These are phyloP conservation scores for Cryptococcus jaspeensis DNA, from an alignment of 1,284 basidiomycete genomes.

Conservation along the genomic window DNA sequence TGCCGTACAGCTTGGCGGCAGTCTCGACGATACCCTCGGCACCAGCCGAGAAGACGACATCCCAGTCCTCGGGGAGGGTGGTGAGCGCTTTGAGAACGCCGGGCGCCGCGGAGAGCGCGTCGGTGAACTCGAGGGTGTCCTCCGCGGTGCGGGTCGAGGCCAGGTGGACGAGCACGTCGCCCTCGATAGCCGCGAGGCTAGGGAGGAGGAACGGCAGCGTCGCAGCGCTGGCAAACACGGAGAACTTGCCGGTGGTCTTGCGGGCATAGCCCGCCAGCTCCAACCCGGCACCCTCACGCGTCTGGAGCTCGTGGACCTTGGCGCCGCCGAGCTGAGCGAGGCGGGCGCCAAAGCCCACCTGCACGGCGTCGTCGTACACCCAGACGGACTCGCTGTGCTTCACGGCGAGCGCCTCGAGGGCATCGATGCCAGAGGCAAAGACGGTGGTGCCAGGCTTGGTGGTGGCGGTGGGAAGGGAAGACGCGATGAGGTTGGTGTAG, in stretches of 20 bases:
- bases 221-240: conserved; percentile 48
- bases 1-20: conserved; percentile 51
- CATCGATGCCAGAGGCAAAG: conserved; percentile 41
- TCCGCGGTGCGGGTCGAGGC: conserved; percentile 69
- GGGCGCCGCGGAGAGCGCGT: conserved; percentile 54
- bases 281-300: conserved; percentile 81
- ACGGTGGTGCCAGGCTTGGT: conserved; percentile 46
- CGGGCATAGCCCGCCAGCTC: conserved; percentile 68
- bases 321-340: conserved; percentile 14
- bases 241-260: conserved; percentile 57
- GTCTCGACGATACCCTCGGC: conserved; percentile 75
- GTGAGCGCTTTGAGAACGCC: conserved; percentile 61
- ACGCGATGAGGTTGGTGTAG: conserved; percentile 32
- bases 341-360: conserved; percentile 44
- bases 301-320: conserved; percentile 71
- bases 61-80: conserved; percentile 64
- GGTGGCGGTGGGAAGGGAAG: conserved; percentile 31
- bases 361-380: conserved; percentile 50
- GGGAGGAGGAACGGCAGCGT: conserved; percentile 71
- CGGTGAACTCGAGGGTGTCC: conserved; percentile 58
- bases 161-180: conserved; percentile 73
- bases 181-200: conserved; percentile 63
- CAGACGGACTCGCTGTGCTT: conserved; percentile 44
- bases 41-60: conserved; percentile 71
- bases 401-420: conserved; percentile 45